These are phyloP conservation scores for Marchantia polymorpha DNA, from an alignment of 225 moss, liverwort and hornwort genomes.

Conservation along the genomic window DNA sequence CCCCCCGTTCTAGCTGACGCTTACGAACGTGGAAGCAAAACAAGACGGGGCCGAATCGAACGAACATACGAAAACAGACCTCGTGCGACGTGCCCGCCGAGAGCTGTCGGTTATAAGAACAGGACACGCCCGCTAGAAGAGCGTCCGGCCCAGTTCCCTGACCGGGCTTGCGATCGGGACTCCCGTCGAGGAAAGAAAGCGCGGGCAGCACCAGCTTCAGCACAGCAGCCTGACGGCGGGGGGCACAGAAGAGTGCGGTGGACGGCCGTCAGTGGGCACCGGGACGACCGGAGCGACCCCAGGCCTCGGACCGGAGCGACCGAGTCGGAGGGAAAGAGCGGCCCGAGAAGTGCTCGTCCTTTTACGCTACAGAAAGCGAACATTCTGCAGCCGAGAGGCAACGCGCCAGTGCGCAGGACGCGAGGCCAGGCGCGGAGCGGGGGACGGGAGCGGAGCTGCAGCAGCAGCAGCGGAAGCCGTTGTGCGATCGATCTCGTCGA, in stretches of 20 bases:
- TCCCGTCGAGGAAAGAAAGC: background rate
- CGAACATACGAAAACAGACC: no score
- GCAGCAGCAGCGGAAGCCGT: background rate
- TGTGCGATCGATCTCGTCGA: background rate
- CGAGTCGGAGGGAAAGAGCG: background rate
- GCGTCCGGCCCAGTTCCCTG: background rate
- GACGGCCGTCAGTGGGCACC: constrained; percentile 11
- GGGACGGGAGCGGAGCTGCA: background rate
- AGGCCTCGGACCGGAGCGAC: no score
- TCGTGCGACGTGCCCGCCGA: no score
- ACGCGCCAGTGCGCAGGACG: background rate
- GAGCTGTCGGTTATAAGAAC: background rate
- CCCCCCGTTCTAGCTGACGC: no score
- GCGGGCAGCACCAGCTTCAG: background rate
- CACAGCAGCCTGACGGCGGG: constrained; percentile 11
- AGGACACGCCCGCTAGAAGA: background rate
- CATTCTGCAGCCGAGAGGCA: background rate
- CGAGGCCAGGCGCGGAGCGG: background rate
- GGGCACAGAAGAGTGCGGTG: constrained; percentile 4
- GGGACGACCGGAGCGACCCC: no score
- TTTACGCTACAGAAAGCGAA: background rate
- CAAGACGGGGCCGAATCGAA: no score
- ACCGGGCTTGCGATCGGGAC: background rate
- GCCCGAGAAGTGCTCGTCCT: background rate
- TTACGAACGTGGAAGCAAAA: no score